phyloP scores from a whole-genome alignment of 768 basidiomycete genomes.

The Tephrocybe sp. region DNA sequence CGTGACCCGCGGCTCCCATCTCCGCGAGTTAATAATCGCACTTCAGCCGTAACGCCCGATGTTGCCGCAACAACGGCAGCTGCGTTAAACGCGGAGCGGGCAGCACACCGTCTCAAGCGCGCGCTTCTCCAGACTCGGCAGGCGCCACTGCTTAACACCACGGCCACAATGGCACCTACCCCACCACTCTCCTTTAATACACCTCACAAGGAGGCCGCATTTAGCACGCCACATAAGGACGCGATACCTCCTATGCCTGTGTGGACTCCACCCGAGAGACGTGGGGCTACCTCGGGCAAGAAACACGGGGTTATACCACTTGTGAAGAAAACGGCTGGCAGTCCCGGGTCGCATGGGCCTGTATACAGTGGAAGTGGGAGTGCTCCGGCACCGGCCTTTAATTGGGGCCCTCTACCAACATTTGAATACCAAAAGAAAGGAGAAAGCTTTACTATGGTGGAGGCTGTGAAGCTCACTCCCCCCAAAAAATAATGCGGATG shows the following conservation, averaged over 20 bases:
- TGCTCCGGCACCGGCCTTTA: slow-evolving; percentile 39
- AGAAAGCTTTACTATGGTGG: slow-evolving; percentile 19
- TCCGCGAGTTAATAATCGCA: slow-evolving; percentile 30
- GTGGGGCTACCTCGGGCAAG: slow-evolving; percentile 36
- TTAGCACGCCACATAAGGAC: slow-evolving; percentile 35
- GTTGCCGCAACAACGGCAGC: slow-evolving; percentile 77
- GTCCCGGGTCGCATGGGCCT: slow-evolving; percentile 12
- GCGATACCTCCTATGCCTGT: slow-evolving; percentile 28
- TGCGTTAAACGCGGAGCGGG: slow-evolving; percentile 78
- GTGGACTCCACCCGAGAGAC: slow-evolving; percentile 24
- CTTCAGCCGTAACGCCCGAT: slow-evolving; percentile 51
- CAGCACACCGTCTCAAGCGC: slow-evolving; percentile 67
- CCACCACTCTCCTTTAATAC: slow-evolving; percentile 38
- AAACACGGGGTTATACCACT: slow-evolving; percentile 41
- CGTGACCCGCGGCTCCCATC: slow-evolving; percentile 45
- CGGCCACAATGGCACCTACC: slow-evolving; percentile 37
- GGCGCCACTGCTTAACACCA: slow-evolving; percentile 67
- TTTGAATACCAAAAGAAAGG: slow-evolving; percentile 28
- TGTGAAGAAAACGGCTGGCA: slow-evolving; percentile 29
- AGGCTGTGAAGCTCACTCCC: slow-evolving; percentile 18
- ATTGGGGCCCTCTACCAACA: slow-evolving; percentile 63
- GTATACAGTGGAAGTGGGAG: not conserved
- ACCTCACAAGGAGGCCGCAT: slow-evolving; percentile 26
- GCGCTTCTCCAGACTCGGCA: slow-evolving; percentile 60
- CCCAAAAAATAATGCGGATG: slow-evolving; percentile 3